These are phyloP conservation scores for Pichia sp. DNA, from an alignment of 1,139 yeast species.

Conservation along the genomic window DNA sequence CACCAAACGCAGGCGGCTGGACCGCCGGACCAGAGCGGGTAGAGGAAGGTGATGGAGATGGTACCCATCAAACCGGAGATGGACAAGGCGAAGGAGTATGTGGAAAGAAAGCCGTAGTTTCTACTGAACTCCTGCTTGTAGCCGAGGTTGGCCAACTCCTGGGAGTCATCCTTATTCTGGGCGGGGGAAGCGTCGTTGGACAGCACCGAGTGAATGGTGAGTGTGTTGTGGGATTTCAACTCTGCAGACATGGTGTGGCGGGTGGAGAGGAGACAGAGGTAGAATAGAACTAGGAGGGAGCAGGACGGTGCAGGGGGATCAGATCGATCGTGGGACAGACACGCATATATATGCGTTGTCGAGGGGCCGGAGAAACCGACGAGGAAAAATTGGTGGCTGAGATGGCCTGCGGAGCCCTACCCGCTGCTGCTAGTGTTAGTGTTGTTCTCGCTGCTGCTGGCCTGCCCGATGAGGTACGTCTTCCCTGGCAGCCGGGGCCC, in stretches of 20 bases:
- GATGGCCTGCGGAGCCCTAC: too few relatives aligned
- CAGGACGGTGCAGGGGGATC: too few relatives aligned
- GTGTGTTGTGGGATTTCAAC: not conserved
- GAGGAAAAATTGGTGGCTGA: too few relatives aligned
- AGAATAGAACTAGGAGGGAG: too few relatives aligned
- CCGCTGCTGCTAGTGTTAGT: too few relatives aligned
- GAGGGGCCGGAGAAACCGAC: too few relatives aligned
- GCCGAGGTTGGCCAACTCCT: constrained; percentile 32
- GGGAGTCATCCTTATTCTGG: constrained; percentile 26
- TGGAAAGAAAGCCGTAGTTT: constrained; percentile 31
- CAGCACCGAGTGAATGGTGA: constrained; percentile 7
- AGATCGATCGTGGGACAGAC: too few relatives aligned
- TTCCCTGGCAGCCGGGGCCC: too few relatives aligned
- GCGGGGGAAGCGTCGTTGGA: constrained; percentile 14
- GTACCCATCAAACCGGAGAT: constrained; percentile 36
- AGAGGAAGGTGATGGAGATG: constrained; percentile 32
- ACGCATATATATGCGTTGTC: too few relatives aligned
- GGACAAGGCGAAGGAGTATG: constrained; percentile 34
- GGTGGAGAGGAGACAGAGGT: too few relatives aligned
- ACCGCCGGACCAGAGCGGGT: constrained; percentile 45
- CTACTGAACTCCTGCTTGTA: constrained; percentile 34
- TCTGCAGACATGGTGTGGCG: constrained; percentile 8
- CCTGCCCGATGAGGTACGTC: too few relatives aligned
- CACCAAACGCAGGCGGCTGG: constrained; percentile 66
- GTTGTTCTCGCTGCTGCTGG: too few relatives aligned